Evolutionary conservation across 2,329 filamentous ascomycete genomes (phyloP), one percentile per base, ranked within the genome.

Genomic region (Byssoonygena ceratinophila): DNA sequence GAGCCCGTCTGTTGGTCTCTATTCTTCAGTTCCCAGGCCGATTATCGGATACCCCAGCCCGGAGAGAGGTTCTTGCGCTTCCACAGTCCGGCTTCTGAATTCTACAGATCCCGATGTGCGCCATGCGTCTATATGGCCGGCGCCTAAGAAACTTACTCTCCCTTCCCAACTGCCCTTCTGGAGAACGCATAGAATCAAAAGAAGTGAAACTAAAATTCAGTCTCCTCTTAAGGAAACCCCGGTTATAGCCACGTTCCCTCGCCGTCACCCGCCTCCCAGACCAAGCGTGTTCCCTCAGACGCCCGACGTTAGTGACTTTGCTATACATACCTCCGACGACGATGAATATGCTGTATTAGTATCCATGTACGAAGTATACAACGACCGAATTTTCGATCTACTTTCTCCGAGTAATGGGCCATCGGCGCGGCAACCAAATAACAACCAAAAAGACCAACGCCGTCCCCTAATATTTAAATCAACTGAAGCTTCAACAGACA

Each of bases 351-450:
- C 85, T 3, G 82, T 98, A 51, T 74, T 98, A 9, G 77, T 98
- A 20, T 95, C 89, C 51, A 98, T 98, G 90, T 97, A 97, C 68
- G 92, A 98, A 68, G 91, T 98, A 1, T 96, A 98, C 73, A 98
- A 98, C 64, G 91, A 98, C 70, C 83, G 90, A 32, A 97, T 98
- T 59, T 97, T 94, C 66, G 92, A 98, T 63, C 80, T 98, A 0
- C 75, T 98, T 1, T 85, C 76, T 16, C 63, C 81, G 7, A 66
- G 66, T 4, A 67, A 66, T 40, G 65, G 65, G 22, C 64, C 64
- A n/a, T 64, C 64, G 9, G 61, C 66, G 57, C 70, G 67, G 9
- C 65, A 70, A 37, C 64, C 73, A 56, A 68, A 69, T 25, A 71
- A 68, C 25, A 68, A 74, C n/a, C 74, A 74, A 56, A 71, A 73